Base-by-base conservation (phyloP, 495 filamentous ascomycete genomes). In the Aeminium ludgeri region DNA sequence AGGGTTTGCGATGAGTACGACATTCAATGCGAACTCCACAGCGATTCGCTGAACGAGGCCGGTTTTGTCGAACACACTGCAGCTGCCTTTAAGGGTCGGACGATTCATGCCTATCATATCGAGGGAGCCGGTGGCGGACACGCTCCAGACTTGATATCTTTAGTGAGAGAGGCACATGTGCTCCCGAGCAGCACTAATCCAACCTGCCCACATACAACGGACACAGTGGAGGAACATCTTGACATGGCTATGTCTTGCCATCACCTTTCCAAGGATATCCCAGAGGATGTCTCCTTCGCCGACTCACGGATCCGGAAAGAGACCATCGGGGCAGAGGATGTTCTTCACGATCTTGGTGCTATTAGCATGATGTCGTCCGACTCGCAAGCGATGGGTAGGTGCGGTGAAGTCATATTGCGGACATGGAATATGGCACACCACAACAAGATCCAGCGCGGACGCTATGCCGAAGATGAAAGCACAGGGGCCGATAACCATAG, bases 221-320 rank as follows among this genome's bases (percentile, higher is more conserved):
- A 97, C 63, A 97, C 89, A 3, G 70, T 96, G 0, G 89, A 94
- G 45, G 89, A 97, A 62, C 89, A 97, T 61, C 72, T 95, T 1
- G 89, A 96, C 59, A 97, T 97, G 89, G 60, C 96, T 27, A 96
- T 95, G 87, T 82, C 92, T 20, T 97, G 89, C 70, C 89, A 97
- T 55, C 89, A 97, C 55, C 63, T 96, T 13, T 80, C 74, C 34
- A 84, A 79, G 60, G 74, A 91, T 54, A 94, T 94, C 44, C 82
- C 85, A 40, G 89, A 97, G 58, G 89, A 97, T 56, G 80, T 96
- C 11, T 82, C 84, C 2, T 97, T 97, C 50, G 89, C 89, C 31
- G 89, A 97, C 61, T 83, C 76, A 36, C 83, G 89, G n/a, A 97
- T 97, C 56, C 76, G 89, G 20, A 80, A 82, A 34, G 85, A 97